phyloP scores from a whole-genome alignment of 331 rosid genomes.

The Pyrus hybrid region DNA sequence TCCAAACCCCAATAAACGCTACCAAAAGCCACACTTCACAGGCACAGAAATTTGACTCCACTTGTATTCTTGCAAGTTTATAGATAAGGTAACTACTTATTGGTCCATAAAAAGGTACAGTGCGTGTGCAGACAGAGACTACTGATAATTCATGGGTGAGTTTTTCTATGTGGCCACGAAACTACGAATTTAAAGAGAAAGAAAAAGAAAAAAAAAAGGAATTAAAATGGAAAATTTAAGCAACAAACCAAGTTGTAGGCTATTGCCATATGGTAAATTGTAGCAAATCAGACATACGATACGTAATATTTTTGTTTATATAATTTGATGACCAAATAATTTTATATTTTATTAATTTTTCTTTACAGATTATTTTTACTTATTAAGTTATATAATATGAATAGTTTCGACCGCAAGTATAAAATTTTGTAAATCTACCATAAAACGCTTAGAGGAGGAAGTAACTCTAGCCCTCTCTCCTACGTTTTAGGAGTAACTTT shows the following conservation, averaged over 20 bases:
- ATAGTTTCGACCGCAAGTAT: too few species aligned
- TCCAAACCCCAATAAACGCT: conserved; percentile 27
- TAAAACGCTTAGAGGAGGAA: too few species aligned
- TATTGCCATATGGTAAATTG: too few species aligned
- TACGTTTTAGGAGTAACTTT: not conserved
- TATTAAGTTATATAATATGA: too few species aligned
- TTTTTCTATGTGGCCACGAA: conserved; percentile 8
- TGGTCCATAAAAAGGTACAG: not conserved
- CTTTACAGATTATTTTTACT: too few species aligned
- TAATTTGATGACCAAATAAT: too few species aligned
- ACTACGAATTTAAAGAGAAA: conserved; percentile 4
- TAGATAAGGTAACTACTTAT: not conserved
- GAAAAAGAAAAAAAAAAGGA: not conserved
- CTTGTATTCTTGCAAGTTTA: conserved; percentile 6
- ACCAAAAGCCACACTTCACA: conserved; percentile 16
- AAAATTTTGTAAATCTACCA: too few species aligned
- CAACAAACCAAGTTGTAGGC: not conserved
- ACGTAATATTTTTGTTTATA: too few species aligned
- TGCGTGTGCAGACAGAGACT: not conserved
- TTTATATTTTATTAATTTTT: too few species aligned
- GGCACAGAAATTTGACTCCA: conserved; percentile 15
- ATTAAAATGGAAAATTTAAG: not conserved
- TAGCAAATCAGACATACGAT: too few species aligned
- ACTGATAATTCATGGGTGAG: conserved; percentile 5
- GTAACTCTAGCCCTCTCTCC: not conserved